phyloP scores from a whole-genome alignment of 257 asterid species.

The Cinchona pubescens region DNA sequence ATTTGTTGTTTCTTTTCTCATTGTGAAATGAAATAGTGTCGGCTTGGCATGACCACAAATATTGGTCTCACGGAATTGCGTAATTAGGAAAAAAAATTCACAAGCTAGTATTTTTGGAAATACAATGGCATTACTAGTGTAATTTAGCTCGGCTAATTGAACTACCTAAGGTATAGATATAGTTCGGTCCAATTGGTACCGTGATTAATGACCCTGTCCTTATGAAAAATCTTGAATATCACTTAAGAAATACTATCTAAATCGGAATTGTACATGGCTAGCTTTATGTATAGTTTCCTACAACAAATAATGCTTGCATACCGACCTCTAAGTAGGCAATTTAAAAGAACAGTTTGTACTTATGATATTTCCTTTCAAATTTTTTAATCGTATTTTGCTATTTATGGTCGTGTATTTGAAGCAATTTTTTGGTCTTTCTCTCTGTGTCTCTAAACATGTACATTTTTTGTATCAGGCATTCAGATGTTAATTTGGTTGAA shows the following conservation, averaged over 20 bases:
- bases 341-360: background rate
- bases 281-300: background rate
- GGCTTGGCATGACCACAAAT: background rate
- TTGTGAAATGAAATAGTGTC: background rate
- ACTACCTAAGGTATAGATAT: background rate
- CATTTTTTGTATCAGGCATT: constrained; percentile 53
- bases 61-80: background rate
- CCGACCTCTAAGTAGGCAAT: no score
- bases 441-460: constrained; percentile 16
- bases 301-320: background rate
- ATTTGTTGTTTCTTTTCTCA: background rate
- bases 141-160: background rate
- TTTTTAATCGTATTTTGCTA: background rate
- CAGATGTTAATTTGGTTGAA: constrained; percentile 73
- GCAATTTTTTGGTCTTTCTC: constrained; percentile 13
- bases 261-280: background rate
- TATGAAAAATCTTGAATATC: background rate
- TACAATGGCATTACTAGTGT: background rate
- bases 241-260: background rate
- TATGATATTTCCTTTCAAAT: background rate
- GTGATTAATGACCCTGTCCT: background rate
- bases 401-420: constrained; percentile 4
- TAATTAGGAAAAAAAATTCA: background rate
- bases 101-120: background rate
- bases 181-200: background rate